These are phyloP conservation scores for Limnomonas spitsbergensis DNA, from an alignment of 139 green algal species.

Conservation along the genomic window DNA sequence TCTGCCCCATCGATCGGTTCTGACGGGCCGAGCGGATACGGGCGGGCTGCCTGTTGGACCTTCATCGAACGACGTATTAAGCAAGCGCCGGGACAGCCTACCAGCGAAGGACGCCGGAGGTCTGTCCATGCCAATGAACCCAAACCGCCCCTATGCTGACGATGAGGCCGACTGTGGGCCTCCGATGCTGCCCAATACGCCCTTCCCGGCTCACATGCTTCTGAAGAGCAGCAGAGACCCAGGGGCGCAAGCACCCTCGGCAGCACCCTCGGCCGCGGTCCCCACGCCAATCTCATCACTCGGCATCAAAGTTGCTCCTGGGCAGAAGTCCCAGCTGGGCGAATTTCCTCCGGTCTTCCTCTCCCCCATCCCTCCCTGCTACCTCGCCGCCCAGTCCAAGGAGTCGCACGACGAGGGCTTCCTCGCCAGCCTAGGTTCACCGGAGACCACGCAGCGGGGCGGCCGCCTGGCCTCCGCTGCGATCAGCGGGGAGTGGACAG, in stretches of 20 bases:
- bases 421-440: constrained; percentile 11
- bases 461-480: neutral
- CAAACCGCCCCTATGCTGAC: too few species aligned
- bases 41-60: too few species aligned
- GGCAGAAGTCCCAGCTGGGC: neutral
- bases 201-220: neutral
- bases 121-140: too few species aligned
- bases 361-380: constrained; percentile 16
- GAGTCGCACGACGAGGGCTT: constrained; percentile 3
- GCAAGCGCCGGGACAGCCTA: too few species aligned
- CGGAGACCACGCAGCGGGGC: neutral
- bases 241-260: too few species aligned
- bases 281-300: neutral
- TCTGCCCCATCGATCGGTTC: too few species aligned
- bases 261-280: neutral
- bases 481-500: neutral
- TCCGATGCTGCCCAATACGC: neutral
- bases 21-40: too few species aligned
- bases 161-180: too few species aligned
- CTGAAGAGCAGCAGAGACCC: neutral
- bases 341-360: constrained; percentile 15
- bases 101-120: too few species aligned
- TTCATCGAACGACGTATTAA: too few species aligned
- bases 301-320: neutral
- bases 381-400: neutral